Percentiles rank a stretch among this genome's conserved stretches.
phyloP scores from a whole-genome alignment of 108 stramenopile species.

The Pseudonitzschia multistriata region DNA sequence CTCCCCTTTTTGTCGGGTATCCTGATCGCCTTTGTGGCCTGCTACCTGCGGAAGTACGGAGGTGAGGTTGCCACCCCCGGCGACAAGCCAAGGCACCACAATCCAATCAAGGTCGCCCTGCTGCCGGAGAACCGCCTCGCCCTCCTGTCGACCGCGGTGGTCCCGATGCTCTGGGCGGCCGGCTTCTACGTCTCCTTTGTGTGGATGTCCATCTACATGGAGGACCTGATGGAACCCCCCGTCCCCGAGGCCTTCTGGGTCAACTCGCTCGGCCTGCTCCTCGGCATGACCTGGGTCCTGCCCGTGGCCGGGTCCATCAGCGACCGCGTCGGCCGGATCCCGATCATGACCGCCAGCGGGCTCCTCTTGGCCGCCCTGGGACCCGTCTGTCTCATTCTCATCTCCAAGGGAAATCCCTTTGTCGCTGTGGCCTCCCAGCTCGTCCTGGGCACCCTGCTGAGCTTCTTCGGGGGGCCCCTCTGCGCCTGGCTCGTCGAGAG shows the following conservation, averaged over 20 bases:
- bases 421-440: conserved; percentile 54
- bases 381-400: conserved; percentile 45
- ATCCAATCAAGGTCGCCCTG: conserved; percentile 55
- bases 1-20: conserved; percentile 73
- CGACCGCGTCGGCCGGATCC: conserved; percentile 47
- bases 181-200: conserved; percentile 54
- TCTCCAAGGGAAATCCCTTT: conserved; percentile 36
- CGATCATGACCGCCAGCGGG: conserved; percentile 47
- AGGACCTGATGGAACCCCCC: conserved; percentile 53
- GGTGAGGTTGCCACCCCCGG: conserved; percentile 18
- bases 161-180: conserved; percentile 62
- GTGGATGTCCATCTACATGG: conserved; percentile 56
- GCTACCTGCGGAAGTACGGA: conserved; percentile 49
- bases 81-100: conserved; percentile 5
- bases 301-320: conserved; percentile 55
- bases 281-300: conserved; percentile 49
- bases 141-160: conserved; percentile 45
- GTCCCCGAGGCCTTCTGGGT: conserved; percentile 59
- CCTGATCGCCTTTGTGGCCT: conserved; percentile 48
- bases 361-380: conserved; percentile 42
- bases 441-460: conserved; percentile 45
- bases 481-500: conserved; percentile 66
- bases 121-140: conserved; percentile 49
- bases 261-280: conserved; percentile 49
- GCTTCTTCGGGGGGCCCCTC: conserved; percentile 62